Percentiles rank a stretch among this genome's conserved stretches.
These are phyloP conservation scores for Kluyveromyces starmeri DNA, from an alignment of 805 yeast genomes.

Conservation along the genomic window DNA sequence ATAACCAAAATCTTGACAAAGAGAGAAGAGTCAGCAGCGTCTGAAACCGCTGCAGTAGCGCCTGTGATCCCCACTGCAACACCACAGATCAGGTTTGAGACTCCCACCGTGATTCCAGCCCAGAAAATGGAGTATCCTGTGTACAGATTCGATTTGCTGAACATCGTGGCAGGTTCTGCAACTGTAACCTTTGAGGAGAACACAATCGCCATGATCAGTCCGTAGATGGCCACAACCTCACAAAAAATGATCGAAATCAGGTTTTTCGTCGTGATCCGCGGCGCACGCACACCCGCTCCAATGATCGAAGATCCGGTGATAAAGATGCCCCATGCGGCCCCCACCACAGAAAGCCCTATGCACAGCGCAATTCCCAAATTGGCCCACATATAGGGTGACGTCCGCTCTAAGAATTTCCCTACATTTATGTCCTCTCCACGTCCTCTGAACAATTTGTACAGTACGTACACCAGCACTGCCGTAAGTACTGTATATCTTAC, in stretches of 20 bases:
- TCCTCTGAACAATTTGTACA: slow-evolving; percentile 63
- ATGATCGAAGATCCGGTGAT: slow-evolving; percentile 88
- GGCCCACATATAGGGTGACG: slow-evolving; percentile 98
- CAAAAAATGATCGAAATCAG: slow-evolving; percentile 95
- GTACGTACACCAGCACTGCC: slow-evolving; percentile 19
- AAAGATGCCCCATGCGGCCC: slow-evolving; percentile 99
- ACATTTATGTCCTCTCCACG: slow-evolving; percentile 88
- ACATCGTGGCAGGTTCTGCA: slow-evolving; percentile 49
- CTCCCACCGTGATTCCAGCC: slow-evolving; percentile 97
- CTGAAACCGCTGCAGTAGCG: slow-evolving; percentile 95
- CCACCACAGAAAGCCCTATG: slow-evolving; percentile 89
- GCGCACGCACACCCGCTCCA: slow-evolving; percentile 98
- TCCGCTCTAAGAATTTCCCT: slow-evolving; percentile 73
- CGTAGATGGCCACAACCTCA: slow-evolving; percentile 98
- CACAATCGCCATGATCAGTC: slow-evolving; percentile 94
- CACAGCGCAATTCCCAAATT: slow-evolving; percentile 80
- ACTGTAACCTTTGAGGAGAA: slow-evolving; percentile 83
- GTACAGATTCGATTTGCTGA: slow-evolving; percentile 76
- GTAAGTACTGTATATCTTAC: slow-evolving; percentile 17
- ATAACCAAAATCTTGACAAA: slow-evolving; percentile 94
- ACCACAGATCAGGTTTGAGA: slow-evolving; percentile 91
- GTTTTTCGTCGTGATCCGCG: slow-evolving; percentile 94
- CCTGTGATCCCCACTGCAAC: slow-evolving; percentile 96
- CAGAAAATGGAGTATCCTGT: slow-evolving; percentile 94
- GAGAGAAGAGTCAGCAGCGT: slow-evolving; percentile 92